phyloP scores from a whole-genome alignment of 345 rosid genomes.

The Hirschfeldia incana region DNA sequence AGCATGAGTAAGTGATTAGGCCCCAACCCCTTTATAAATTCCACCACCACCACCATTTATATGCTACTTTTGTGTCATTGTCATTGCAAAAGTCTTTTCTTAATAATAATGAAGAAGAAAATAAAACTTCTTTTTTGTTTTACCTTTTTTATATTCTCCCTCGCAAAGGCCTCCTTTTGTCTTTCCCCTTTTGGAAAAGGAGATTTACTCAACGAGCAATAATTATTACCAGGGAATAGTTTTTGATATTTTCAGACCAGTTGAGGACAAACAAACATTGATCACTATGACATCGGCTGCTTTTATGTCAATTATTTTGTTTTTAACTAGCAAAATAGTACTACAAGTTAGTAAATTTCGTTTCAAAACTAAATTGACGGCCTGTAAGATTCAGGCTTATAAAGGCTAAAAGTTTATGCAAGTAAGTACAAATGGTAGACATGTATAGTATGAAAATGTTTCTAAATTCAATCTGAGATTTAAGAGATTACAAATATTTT shows the following conservation, averaged over 20 bases:
- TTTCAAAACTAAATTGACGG: neutral
- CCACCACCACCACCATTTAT: constrained; percentile 39
- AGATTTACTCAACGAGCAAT: constrained; percentile 38
- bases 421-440: neutral
- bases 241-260: constrained; percentile 32
- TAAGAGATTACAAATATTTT: neutral
- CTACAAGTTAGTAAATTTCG: neutral
- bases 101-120: constrained; percentile 24
- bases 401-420: neutral
- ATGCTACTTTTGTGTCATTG: constrained; percentile 36
- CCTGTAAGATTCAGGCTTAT: neutral
- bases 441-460: neutral
- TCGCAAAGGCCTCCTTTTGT: constrained; percentile 32
- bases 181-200: constrained; percentile 40
- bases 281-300: constrained; percentile 16
- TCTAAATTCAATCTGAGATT: neutral
- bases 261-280: constrained; percentile 33
- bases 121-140: constrained; percentile 16
- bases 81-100: constrained; percentile 34
- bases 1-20: constrained; percentile 40
- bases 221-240: constrained; percentile 35
- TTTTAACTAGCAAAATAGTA: neutral
- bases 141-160: constrained; percentile 13
- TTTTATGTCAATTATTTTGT: constrained; percentile 2
- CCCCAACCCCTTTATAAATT: constrained; percentile 39